Evolutionary conservation across 2,329 filamentous ascomycete genomes (phyloP), one percentile per base, ranked within the genome.

Genomic region (Nigrospora sphaerica): DNA sequence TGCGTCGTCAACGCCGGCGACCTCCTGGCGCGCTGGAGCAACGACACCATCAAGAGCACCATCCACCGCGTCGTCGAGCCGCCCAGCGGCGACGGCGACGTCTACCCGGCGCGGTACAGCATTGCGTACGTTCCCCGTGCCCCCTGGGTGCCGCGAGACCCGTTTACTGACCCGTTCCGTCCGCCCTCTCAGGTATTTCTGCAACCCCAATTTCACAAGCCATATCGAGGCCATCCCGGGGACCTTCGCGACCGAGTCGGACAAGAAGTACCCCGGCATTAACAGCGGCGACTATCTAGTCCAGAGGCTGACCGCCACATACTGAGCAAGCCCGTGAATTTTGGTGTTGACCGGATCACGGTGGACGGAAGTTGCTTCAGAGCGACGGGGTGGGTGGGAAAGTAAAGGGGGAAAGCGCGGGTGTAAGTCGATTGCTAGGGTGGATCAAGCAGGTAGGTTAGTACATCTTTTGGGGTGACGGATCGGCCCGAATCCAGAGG

Each of bases 1-100:
- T 50, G 60, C 39, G 60, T 72, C 1, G 63, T 72, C 54, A 72
- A 69, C 43, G 59, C 65, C n/a, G 67, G 66, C 13, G 67, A 96
- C 61, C 63, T 96, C 54, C 71, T 96, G 42, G 85, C 88, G 1
- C 75, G 90, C 44, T 95, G 90, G 91, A 88, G 86, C 52, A 96
- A 96, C 60, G 88, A 95, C 59, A 86, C 80, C 5, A 95, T 96
- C 68, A 90, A 86, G 69, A 92, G 86, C 61, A 96, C 91, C 4
- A 80, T 90, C 49, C 91, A 96, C 65, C 81, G 90, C 12, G 91
- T 96, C 1, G 87, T 96, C 6, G 87, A 95, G 68, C 91, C 91
- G 2, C 86, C 88, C 1, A 70, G 72, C 14, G 74, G 73, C 4
- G 71, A 69, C 3, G 69, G 67, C 9, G 75, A 74, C 14, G 67